phyloP scores from a whole-genome alignment of 768 basidiomycete genomes.

The Tephrocybe sp. region DNA sequence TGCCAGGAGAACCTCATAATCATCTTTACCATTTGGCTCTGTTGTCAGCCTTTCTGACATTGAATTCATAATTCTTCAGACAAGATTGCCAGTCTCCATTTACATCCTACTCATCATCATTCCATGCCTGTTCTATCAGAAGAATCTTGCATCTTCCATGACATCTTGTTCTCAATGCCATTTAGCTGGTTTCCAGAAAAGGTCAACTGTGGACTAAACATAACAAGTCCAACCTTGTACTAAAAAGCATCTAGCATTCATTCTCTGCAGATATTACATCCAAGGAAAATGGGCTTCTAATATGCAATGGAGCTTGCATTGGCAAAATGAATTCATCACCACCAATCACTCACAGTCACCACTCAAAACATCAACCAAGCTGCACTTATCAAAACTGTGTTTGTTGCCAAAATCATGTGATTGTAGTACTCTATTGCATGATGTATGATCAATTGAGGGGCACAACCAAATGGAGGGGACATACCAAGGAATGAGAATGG shows the following conservation, averaged over 20 bases:
- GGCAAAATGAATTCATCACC: background rate
- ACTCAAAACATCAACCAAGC: background rate
- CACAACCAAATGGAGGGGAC: too few species aligned
- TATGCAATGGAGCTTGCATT: background rate
- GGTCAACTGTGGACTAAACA: background rate
- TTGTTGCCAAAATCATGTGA: background rate
- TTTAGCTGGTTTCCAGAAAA: background rate
- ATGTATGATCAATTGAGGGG: too few species aligned
- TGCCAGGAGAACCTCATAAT: too few species aligned
- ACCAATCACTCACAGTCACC: background rate
- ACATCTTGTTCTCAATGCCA: background rate
- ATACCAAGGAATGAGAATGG: too few species aligned
- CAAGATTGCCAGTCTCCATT: background rate
- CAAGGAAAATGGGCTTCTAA: background rate
- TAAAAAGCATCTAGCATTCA: constrained; percentile 2
- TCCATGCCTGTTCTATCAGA: background rate
- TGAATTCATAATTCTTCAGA: background rate
- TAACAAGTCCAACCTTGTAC: background rate
- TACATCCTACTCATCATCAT: background rate
- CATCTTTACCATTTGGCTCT: background rate
- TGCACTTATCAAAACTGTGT: background rate
- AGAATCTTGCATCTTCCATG: background rate
- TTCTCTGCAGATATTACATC: background rate
- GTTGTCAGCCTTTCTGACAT: background rate
- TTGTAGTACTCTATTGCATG: too few species aligned